phyloP scores from a whole-genome alignment of 306 rosid genomes.

The Ceratonia siliqua region DNA sequence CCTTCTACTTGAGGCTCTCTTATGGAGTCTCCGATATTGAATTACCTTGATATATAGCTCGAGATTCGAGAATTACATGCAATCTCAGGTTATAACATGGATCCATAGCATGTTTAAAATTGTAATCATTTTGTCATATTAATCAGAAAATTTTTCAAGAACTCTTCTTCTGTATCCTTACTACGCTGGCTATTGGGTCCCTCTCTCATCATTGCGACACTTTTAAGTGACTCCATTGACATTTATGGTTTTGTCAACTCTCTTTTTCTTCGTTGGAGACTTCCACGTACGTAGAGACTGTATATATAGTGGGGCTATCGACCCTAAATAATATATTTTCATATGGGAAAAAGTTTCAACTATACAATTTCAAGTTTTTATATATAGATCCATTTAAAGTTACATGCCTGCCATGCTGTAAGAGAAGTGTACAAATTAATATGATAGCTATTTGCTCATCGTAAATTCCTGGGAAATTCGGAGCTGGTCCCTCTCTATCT shows the following conservation, averaged over 20 bases:
- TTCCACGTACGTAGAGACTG: neutral
- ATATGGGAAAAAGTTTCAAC: neutral
- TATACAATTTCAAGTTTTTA: too few relatives aligned
- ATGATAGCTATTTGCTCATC: neutral
- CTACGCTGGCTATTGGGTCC: constrained; percentile 45
- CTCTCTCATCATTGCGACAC: constrained; percentile 35
- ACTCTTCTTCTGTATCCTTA: constrained; percentile 13
- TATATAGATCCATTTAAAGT: too few relatives aligned
- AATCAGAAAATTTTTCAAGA: neutral
- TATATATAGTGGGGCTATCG: too few relatives aligned
- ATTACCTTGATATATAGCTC: neutral
- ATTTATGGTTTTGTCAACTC: constrained; percentile 31
- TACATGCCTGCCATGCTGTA: neutral
- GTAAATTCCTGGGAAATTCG: neutral
- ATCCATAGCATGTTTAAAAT: neutral
- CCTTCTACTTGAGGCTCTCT: neutral
- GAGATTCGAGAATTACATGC: neutral
- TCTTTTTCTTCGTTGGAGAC: neutral
- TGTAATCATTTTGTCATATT: neutral
- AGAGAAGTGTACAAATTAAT: neutral
- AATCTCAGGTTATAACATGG: neutral
- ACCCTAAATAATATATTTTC: neutral
- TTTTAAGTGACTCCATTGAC: constrained; percentile 45
- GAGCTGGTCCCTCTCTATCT: neutral
- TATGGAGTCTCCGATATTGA: neutral